Evolutionary conservation across 345 rosid genomes (phyloP), one percentile per base, ranked within the genome.

Genomic region (Kandelia obovata): DNA sequence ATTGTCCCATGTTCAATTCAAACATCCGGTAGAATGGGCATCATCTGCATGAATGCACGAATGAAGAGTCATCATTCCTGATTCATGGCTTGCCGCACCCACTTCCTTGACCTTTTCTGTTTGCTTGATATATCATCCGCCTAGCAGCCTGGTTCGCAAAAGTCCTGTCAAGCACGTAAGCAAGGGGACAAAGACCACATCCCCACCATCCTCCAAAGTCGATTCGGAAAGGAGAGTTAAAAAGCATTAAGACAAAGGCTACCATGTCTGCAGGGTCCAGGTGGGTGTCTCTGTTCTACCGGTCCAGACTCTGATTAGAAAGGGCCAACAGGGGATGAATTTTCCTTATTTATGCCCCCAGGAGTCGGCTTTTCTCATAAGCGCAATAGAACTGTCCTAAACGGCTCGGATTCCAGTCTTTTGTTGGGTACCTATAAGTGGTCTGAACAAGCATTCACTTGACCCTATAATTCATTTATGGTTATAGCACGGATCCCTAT

Each of bases 381-480:
- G 31, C 53, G 57, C 55, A 73, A 52, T 69, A 56, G 70, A 73
- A 75, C 58, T 37, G 68, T 59, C 71, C 67, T 69, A 5, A 26
- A 9, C 21, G 26, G 30, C 56, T 79, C 58, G 63, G 73, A 64
- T 67, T 59, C 31, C 79, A 70, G 79, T 70, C 70, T 74, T 72
- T 58, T 71, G 83, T 77, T 68, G 43, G 76, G 34, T 75, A 65
- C 60, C 68, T 20, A 65, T 69, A 73, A 62, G 67, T 43, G 64
- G 62, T 11, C 52, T 25, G 71, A 68, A 28, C 68, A 71, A 37
- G 66, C 68, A 15, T 70, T 62, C 69, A 72, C 34, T 62, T 32
- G 81, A 58, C 77, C 74, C 79, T 47, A 7, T 1, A 31, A 10
- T 51, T 58, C 15, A 34, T 58, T 37, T 25, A 19, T 3, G 49